Base-by-base conservation (phyloP, 257 asterid genomes). In the Haberlea rhodopensis region DNA sequence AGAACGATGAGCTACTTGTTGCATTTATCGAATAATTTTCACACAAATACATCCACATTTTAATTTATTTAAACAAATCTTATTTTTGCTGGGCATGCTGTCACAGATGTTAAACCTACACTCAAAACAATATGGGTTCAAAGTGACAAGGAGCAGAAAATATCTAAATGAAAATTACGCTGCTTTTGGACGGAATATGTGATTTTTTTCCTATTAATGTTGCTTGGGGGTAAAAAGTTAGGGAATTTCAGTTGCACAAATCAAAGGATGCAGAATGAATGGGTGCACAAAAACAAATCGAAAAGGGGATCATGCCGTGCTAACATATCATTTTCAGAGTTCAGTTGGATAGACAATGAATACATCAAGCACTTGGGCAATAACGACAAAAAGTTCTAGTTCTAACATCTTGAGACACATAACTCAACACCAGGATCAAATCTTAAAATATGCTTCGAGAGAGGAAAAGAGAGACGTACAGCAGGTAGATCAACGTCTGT, bases 401-500 rank as follows among this genome's bases (percentile, higher is more conserved):
- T 5, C 11, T 13, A 21, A 63, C 37, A 27, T 37, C 22, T 54
- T 59, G 26, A 48, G 19, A 32, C 31, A 19, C 57, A 8, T 55
- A n/a, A 65, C 56, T 53, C 67, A 55, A 34, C 54, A 60, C 57
- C 62, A 48, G 56, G 45, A 48, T 57, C 57, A 28, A 32, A 26
- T 27, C 34, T 64, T 27, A 21, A 7, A 34, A 66, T 22, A 43
- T 37, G 9, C 4, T 26, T 10, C 1, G 75, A 63, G 67, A 24
- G 67, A 58, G 84, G 56, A 75, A 49, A 68, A 77, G 79, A 79
- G 88, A 71, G 62, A 81, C 77, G 23, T 65, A 94, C 97, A 70
- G 95, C 96, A 53, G 99, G 97, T 74, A 94, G 85, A 79, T 94
- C 99, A 40, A 94, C 94, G 73, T 90, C 99, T 21, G 99, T 90